A percentile compares a stretch with the other conserved stretches of the same genome.
phyloP scores from a whole-genome alignment of 75 land plant genomes.

The Picea glauca region DNA sequence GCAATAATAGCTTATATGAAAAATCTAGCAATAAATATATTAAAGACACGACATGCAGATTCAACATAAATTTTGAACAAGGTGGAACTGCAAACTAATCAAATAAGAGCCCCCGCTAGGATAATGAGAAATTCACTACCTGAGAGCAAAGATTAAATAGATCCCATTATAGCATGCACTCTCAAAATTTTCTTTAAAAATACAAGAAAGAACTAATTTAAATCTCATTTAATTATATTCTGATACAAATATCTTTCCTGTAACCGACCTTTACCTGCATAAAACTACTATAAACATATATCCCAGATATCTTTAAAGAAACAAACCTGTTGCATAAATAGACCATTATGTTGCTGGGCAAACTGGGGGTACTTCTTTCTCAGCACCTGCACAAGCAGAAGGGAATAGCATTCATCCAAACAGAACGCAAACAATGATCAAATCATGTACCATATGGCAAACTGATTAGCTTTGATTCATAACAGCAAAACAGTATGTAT shows the following conservation, averaged over 20 bases:
- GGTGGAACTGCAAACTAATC: not conserved
- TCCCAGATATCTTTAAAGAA: not conserved
- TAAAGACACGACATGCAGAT: not conserved
- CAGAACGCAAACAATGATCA: not conserved
- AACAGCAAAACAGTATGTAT: not conserved
- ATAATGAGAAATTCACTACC: no score
- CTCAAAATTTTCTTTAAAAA: no score
- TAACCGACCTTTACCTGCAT: no score
- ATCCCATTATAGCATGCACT: not conserved
- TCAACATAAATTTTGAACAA: not conserved
- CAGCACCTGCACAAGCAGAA: constrained; percentile 38
- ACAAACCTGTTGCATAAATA: constrained; percentile 89
- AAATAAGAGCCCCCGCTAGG: not conserved
- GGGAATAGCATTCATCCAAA: not conserved
- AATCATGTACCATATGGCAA: not conserved
- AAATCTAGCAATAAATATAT: not conserved
- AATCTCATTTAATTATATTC: no score
- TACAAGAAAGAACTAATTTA: no score
- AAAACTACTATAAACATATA: not conserved
- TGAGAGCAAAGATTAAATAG: not conserved
- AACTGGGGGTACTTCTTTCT: constrained; percentile 90
- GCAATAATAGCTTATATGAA: constrained; percentile 14
- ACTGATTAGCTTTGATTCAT: not conserved
- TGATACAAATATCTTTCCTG: no score
- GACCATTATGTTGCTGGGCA: constrained; percentile 87